phyloP scores from a whole-genome alignment of 768 basidiomycete genomes.

The Amanita inopinata region DNA sequence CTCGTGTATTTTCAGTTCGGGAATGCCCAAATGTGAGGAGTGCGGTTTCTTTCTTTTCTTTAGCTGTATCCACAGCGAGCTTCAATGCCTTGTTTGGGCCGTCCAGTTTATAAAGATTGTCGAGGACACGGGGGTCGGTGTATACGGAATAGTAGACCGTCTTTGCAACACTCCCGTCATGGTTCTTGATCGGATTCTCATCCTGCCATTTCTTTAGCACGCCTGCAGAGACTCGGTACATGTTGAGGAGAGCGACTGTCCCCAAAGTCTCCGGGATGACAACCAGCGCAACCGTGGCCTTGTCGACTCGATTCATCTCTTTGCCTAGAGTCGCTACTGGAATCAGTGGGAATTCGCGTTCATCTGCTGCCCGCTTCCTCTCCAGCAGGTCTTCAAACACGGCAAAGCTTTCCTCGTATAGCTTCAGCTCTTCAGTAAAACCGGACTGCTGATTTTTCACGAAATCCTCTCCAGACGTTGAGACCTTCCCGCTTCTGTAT shows the following conservation, averaged over 20 bases:
- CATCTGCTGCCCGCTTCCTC: neutral
- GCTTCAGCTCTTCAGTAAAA: neutral
- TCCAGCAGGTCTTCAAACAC: constrained; percentile 2
- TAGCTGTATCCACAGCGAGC: neutral
- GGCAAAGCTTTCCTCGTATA: neutral
- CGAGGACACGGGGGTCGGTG: neutral
- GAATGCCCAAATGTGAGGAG: constrained; percentile 1
- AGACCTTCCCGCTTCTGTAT: neutral
- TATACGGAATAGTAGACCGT: neutral
- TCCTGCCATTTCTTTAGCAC: constrained; percentile 1
- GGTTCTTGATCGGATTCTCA: neutral
- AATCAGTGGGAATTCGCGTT: neutral
- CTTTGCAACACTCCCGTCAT: neutral
- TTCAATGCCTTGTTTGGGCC: neutral
- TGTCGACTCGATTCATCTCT: neutral
- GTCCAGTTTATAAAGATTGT: neutral
- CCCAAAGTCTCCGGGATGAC: neutral
- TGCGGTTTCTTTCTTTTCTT: neutral
- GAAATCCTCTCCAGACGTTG: neutral
- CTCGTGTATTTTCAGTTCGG: neutral
- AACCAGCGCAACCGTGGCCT: neutral
- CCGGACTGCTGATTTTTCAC: neutral
- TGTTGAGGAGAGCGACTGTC: neutral
- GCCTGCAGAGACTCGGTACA: constrained; percentile 1
- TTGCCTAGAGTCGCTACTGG: neutral